Conservation (phyloP, 75 land plant species). For the Larix kaempferi region DNA sequence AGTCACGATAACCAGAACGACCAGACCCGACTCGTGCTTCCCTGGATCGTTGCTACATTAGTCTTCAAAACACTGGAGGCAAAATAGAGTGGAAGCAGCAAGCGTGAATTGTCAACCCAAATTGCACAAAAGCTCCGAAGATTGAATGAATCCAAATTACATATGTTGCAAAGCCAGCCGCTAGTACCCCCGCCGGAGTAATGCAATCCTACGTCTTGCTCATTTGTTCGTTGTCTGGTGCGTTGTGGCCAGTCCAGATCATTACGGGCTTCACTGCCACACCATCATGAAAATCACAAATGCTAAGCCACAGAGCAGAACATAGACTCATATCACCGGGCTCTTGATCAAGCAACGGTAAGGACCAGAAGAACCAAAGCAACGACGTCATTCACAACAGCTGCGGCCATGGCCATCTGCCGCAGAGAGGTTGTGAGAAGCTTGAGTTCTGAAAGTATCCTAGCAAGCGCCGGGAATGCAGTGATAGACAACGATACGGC, state of each 20-base stretch:
- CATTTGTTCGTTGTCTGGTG: slow-evolving; percentile 28
- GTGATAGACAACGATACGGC: slow-evolving; percentile 87
- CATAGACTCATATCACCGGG: slow-evolving; percentile 45
- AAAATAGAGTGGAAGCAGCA: slow-evolving; percentile 60
- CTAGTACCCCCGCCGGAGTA: slow-evolving; percentile 42
- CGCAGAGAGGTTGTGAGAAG: slow-evolving; percentile 83
- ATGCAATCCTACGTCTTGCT: slow-evolving; percentile 42
- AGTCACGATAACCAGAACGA: slow-evolving; percentile 48
- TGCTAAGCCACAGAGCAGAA: slow-evolving; percentile 45
- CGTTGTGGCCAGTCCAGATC: slow-evolving; percentile 35
- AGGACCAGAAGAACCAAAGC: slow-evolving; percentile 82
- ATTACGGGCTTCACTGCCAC: slow-evolving; percentile 23
- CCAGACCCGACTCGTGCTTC: slow-evolving; percentile 34
- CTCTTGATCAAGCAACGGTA: slow-evolving; percentile 49
- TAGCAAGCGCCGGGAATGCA: slow-evolving; percentile 84
- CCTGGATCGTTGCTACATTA: slow-evolving; percentile 18
- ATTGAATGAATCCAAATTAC: slow-evolving; percentile 64
- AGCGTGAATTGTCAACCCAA: slow-evolving; percentile 48
- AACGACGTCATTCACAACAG: slow-evolving; percentile 84
- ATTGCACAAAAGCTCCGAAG: slow-evolving; percentile 46
- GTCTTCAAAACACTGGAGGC: slow-evolving; percentile 36
- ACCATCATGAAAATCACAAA: slow-evolving; percentile 24
- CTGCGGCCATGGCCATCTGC: slow-evolving; percentile 86
- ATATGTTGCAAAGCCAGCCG: slow-evolving; percentile 51
- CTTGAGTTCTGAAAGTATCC: slow-evolving; percentile 80